Evolutionary conservation across 495 filamentous ascomycete species (phyloP), one percentile per base, ranked within the genome.

Genomic region (Parathielavia hyrcaniae): DNA sequence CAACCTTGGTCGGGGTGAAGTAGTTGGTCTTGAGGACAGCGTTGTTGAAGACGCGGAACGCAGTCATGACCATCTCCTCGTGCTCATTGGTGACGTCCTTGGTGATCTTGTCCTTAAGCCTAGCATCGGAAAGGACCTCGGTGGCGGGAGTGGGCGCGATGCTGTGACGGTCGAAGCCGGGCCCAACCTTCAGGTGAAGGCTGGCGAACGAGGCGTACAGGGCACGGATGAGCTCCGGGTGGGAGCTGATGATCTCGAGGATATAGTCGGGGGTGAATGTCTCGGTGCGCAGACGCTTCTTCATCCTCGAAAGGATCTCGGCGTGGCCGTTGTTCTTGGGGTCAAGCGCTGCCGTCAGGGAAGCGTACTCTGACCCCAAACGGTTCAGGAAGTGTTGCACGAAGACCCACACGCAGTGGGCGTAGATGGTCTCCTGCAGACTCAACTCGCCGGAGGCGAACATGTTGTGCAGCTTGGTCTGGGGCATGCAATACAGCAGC

Each of bases 261-360:
- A 98, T 97, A 70, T 97, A 98, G 68, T 95, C 95, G 9, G 91
- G 86, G 2, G 93, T 98, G 72, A 98, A 98, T 0, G 93, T 98
- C 72, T 98, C 95, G 1, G 88, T 91, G 61, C 93, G 86, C 50
- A 98, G 82, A 51, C 93, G 86, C 64, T 90, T 89, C 82, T 97
- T 97, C 71, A 98, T 86, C 75, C 95, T 97, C 16, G 89, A 88
- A 36, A 98, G 82, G 66, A 96, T 83, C 73, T 96, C 91, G 1
- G 87, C 89, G 67, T 97, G 91, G 1, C 83, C 79, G 62, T 83
- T 91, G 72, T 84, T 88, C 59, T 66, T 73, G 16, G 80, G 63
- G 62, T 97, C 89, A 20, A 98, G 75, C 5, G 92, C 78, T n/a
- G 87, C 86, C 20, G 84, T 79, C 46, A 98, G 78, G 3, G 93